These are phyloP conservation scores for Miscanthus lutarioriparius DNA, from an alignment of 176 grass and related monocot genomes.

Conservation along the genomic window DNA sequence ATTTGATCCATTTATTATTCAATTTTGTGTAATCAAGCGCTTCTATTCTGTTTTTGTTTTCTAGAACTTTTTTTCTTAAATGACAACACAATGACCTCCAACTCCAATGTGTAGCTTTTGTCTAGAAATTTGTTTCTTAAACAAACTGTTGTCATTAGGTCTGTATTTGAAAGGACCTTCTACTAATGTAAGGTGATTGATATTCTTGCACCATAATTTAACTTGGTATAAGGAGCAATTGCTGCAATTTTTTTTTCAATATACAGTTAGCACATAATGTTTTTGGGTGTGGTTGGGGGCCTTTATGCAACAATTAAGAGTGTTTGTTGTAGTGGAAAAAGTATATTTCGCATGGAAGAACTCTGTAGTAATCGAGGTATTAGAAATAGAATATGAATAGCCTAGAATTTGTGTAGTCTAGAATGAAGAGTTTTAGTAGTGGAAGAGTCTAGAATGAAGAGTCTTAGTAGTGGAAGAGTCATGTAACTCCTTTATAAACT, in stretches of 20 bases:
- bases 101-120: too few relatives aligned
- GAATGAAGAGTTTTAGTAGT: too few relatives aligned
- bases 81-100: too few relatives aligned
- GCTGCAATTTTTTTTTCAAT: background rate
- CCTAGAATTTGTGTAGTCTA: too few relatives aligned
- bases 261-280: background rate
- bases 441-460: too few relatives aligned
- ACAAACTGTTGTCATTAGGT: background rate
- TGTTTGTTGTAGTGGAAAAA: background rate
- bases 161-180: background rate
- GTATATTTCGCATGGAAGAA: background rate
- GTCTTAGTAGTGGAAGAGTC: too few relatives aligned
- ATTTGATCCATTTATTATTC: too few relatives aligned
- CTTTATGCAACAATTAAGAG: background rate
- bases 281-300: background rate
- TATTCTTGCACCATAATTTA: background rate
- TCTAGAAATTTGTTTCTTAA: background rate
- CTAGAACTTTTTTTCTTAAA: too few relatives aligned
- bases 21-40: too few relatives aligned
- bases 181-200: background rate
- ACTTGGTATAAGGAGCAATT: background rate
- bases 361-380: background rate
- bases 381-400: too few relatives aligned
- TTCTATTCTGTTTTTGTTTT: too few relatives aligned
- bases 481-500: too few relatives aligned